These are phyloP conservation scores for Tympanopsis confertula DNA, from an alignment of 2,329 filamentous ascomycete genomes.

Conservation along the genomic window DNA sequence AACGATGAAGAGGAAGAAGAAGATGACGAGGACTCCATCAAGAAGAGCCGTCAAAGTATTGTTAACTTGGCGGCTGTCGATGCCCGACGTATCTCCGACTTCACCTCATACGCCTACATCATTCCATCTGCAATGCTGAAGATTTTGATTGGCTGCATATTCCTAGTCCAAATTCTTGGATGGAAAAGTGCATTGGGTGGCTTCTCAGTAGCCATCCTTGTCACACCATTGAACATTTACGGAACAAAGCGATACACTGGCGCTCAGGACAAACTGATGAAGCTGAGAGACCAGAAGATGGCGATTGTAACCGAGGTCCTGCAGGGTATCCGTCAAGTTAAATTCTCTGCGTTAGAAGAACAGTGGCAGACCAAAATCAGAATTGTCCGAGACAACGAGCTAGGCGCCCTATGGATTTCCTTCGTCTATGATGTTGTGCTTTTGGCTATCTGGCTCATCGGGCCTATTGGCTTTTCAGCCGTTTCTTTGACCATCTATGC, in stretches of 20 bases:
- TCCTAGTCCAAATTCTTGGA: background rate
- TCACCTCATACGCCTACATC: background rate
- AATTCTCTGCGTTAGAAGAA: constrained; percentile 21
- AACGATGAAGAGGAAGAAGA: background rate
- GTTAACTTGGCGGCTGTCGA: background rate
- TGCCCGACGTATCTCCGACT: background rate
- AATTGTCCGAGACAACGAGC: constrained; percentile 18
- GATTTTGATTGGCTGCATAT: background rate
- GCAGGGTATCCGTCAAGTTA: constrained; percentile 24
- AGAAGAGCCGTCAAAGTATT: background rate
- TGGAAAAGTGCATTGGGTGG: background rate
- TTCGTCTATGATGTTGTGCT: constrained; percentile 15
- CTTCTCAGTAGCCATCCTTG: background rate
- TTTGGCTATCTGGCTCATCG: constrained; percentile 6
- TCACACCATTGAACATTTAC: background rate
- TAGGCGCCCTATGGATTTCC: constrained; percentile 18
- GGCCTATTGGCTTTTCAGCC: background rate
- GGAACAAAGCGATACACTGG: background rate
- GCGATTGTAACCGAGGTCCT: constrained; percentile 20
- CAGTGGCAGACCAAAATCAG: constrained; percentile 20
- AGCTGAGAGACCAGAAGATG: constrained; percentile 19
- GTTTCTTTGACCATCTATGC: background rate
- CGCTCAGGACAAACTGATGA: constrained; percentile 21
- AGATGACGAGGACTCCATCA: background rate
- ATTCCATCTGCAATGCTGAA: background rate